These are phyloP conservation scores for Leccinum subrobustum DNA, from an alignment of 1,284 basidiomycete species.

Conservation along the genomic window DNA sequence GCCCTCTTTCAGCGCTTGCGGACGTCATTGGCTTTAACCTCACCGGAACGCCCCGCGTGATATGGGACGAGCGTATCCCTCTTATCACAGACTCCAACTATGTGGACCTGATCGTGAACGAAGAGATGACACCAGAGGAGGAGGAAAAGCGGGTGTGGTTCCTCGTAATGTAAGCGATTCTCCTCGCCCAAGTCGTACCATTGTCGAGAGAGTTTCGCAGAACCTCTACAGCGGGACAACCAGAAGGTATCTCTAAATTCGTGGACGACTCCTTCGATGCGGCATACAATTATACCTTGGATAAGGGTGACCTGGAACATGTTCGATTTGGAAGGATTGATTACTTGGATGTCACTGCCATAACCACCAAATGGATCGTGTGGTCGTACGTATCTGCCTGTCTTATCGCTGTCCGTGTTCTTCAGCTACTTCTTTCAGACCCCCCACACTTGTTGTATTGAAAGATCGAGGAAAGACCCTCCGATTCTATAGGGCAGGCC, in stretches of 20 bases:
- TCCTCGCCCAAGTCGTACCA: conserved; percentile 1
- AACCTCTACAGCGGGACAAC: conserved; percentile 55
- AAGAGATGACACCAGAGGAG: conserved; percentile 60
- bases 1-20: conserved; percentile 53
- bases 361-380: conserved; percentile 78
- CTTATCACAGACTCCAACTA: conserved; percentile 77
- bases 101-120: conserved; percentile 63
- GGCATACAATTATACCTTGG: conserved; percentile 60
- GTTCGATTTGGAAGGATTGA: conserved; percentile 79
- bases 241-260: conserved; percentile 63
- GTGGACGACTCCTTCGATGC: conserved; percentile 70
- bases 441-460: conserved; percentile 64
- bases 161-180: conserved; percentile 58
- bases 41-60: conserved; percentile 50
- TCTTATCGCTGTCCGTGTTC: conserved; percentile 4
- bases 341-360: conserved; percentile 73
- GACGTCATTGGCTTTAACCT: conserved; percentile 64
- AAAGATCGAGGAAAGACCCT: conserved; percentile 68
- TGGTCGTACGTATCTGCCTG: conserved; percentile 60
- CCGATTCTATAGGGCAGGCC: conserved; percentile 68
- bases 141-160: conserved; percentile 68
- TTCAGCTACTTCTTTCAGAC: conserved; percentile 41
- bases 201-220: conserved; percentile 36
- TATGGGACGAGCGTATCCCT: conserved; percentile 70
- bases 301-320: conserved; percentile 62